These are phyloP conservation scores for Exophiala calicioides DNA, from an alignment of 2,329 filamentous ascomycete species.

Conservation along the genomic window DNA sequence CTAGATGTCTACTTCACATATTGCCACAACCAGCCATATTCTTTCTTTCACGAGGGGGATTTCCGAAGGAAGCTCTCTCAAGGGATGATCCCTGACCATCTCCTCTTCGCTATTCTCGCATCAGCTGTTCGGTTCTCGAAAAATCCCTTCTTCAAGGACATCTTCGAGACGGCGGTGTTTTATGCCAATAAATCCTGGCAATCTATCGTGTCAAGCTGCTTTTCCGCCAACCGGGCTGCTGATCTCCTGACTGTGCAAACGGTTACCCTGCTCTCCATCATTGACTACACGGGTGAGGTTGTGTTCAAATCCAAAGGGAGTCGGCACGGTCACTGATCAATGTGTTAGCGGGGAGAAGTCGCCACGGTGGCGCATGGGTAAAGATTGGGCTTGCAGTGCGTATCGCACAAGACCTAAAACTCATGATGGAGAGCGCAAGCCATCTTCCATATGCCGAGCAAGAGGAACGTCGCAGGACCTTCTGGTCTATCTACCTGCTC, in stretches of 20 bases:
- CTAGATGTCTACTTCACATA: constrained; percentile 39
- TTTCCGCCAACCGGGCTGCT: constrained; percentile 33
- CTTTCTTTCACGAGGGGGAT: constrained; percentile 39
- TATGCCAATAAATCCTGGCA: too few relatives aligned
- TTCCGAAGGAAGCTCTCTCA: constrained; percentile 36
- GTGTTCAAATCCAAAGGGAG: constrained; percentile 25
- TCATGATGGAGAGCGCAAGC: constrained; percentile 31
- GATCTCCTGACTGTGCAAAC: constrained; percentile 41
- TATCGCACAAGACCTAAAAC: constrained; percentile 57
- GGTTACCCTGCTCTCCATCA: constrained; percentile 39
- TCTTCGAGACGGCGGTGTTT: too few relatives aligned
- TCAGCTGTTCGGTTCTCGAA: constrained; percentile 36
- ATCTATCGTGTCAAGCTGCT: too few relatives aligned
- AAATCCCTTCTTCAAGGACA: constrained; percentile 35
- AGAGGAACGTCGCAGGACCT: constrained; percentile 34
- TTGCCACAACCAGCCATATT: constrained; percentile 43
- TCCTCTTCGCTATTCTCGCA: constrained; percentile 39
- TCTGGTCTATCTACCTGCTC: constrained; percentile 37
- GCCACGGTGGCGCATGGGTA: constrained; percentile 39
- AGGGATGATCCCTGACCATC: constrained; percentile 33
- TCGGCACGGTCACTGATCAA: too few relatives aligned
- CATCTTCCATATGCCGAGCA: constrained; percentile 30
- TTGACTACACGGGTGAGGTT: constrained; percentile 44
- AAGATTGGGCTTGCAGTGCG: constrained; percentile 51
- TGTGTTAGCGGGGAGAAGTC: too few relatives aligned